Conservation (phyloP, 129 eudicot species). For the Heracleum sosnowskyi region DNA sequence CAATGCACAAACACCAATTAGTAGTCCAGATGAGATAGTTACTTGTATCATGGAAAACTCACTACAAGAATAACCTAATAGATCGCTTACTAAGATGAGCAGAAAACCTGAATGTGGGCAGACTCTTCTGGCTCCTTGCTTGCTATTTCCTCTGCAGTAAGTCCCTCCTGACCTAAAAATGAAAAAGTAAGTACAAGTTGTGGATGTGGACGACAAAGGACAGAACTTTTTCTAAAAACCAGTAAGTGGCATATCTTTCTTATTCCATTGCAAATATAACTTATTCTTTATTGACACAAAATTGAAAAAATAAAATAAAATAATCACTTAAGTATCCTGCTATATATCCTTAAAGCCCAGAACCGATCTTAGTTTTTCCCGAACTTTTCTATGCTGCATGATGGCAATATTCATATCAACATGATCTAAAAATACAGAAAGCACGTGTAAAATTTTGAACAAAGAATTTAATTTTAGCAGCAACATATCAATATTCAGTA, state of each 20-base stretch:
- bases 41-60: neutral
- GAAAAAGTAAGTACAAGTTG: neutral
- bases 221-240: neutral
- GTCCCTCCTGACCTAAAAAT: constrained; percentile 53
- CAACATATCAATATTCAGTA: neutral
- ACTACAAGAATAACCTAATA: neutral
- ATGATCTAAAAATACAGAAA: neutral
- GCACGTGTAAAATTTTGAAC: neutral
- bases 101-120: constrained; percentile 59
- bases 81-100: neutral
- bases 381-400: neutral
- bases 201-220: neutral
- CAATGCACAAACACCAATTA: neutral
- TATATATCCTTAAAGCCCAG: neutral
- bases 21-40: neutral
- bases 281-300: neutral
- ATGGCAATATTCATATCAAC: neutral
- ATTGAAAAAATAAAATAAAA: neutral
- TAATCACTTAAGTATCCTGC: neutral
- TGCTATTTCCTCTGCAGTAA: constrained; percentile 79
- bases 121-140: constrained; percentile 85
- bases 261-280: neutral
- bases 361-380: neutral
- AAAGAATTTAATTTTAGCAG: too few relatives aligned
- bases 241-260: neutral